Evolutionary conservation across 202 grass and related monocot species (phyloP).

Genomic region (Schoenoplectus triqueter): DNA sequence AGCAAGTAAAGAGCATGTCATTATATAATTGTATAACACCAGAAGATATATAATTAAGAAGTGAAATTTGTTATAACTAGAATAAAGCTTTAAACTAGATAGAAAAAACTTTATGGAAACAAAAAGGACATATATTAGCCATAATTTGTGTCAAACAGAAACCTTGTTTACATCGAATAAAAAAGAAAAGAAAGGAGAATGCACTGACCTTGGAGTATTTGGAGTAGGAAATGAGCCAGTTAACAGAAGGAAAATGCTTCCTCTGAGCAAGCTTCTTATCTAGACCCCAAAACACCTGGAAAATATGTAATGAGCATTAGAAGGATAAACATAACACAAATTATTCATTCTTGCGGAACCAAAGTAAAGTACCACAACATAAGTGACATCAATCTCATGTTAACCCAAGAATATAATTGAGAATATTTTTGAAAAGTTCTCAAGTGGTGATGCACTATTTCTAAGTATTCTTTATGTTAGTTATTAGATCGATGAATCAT

Average conservation of each 20-base stretch:
- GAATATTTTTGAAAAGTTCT: neutral
- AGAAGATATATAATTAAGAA: neutral
- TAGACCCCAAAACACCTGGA: conserved; percentile 98
- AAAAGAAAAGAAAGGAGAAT: conserved; percentile 14
- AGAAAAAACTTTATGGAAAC: neutral
- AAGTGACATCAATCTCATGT: neutral
- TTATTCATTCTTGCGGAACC: neutral
- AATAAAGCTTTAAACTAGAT: conserved; percentile 12
- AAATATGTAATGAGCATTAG: neutral
- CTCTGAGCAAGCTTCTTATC: conserved; percentile 99
- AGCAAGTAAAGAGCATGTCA: conserved; percentile 6
- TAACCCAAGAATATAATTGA: neutral
- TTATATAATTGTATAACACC: neutral
- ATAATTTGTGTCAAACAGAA: neutral
- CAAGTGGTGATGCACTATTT: neutral
- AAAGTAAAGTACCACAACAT: neutral
- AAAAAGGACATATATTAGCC: neutral
- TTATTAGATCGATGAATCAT: neutral
- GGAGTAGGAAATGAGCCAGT: conserved; percentile 99
- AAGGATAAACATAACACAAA: conserved; percentile 2
- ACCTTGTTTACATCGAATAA: neutral
- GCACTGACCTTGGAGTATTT: conserved; percentile 88
- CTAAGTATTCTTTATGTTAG: neutral
- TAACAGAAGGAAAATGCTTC: conserved; percentile 99
- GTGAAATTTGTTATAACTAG: conserved; percentile 4